These are phyloP conservation scores for Pinus albicaulis DNA, from an alignment of 75 land plant species.

Conservation along the genomic window DNA sequence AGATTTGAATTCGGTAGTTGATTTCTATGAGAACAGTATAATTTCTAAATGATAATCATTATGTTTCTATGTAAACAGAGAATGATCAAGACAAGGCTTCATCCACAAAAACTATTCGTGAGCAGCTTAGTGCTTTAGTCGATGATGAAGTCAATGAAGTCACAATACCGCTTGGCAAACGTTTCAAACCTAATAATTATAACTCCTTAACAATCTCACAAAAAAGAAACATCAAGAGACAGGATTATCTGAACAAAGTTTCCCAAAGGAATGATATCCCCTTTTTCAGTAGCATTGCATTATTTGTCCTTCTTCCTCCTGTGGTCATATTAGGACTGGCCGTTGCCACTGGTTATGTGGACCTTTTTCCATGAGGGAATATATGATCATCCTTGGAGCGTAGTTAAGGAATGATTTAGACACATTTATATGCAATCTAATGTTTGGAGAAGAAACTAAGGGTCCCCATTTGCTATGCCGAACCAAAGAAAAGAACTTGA, in stretches of 20 bases:
- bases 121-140: conserved; percentile 55
- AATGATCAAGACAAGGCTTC: conserved; percentile 3
- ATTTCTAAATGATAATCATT: neutral
- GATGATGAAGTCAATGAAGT: conserved; percentile 52
- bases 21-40: neutral
- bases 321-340: conserved; percentile 70
- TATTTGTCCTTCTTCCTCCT: conserved; percentile 80
- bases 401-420: too few relatives aligned
- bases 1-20: neutral
- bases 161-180: conserved; percentile 59
- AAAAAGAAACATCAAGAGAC: conserved; percentile 88
- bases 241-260: conserved; percentile 81
- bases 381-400: too few relatives aligned
- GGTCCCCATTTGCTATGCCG: too few relatives aligned
- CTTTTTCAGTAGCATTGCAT: conserved; percentile 75
- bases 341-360: conserved; percentile 78
- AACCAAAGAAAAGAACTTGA: too few relatives aligned
- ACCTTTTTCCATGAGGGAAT: conserved; percentile 61
- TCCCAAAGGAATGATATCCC: conserved; percentile 70
- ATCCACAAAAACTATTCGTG: conserved; percentile 53
- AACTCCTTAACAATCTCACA: conserved; percentile 73
- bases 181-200: conserved; percentile 28
- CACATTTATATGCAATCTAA: too few relatives aligned
- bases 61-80: neutral
- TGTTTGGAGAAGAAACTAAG: too few relatives aligned